phyloP scores from a whole-genome alignment of 2,329 filamentous ascomycete genomes.

The Talaromyces sp. region DNA sequence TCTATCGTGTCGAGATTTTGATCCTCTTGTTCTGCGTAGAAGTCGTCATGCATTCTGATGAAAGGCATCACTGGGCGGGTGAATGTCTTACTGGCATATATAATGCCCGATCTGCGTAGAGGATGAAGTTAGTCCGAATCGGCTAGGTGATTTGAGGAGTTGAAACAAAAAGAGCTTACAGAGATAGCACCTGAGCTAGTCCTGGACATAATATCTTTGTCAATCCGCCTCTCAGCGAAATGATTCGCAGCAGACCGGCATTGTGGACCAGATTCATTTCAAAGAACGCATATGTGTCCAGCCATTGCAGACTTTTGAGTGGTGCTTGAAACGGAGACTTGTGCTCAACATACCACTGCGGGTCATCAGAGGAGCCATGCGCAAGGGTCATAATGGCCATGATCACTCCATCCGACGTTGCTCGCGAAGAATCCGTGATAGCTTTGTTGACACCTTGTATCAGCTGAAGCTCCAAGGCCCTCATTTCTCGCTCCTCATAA shows the following conservation, averaged over 20 bases:
- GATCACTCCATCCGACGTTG: no score
- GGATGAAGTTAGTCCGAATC: not conserved
- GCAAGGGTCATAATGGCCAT: no score
- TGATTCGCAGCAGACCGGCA: not conserved
- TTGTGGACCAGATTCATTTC: not conserved
- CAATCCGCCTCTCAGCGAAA: not conserved
- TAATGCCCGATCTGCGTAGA: not conserved
- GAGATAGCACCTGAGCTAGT: not conserved
- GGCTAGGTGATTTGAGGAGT: not conserved
- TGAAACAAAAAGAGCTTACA: not conserved
- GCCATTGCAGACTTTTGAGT: no score
- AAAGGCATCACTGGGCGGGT: not conserved
- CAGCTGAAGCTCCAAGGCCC: no score
- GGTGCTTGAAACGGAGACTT: no score
- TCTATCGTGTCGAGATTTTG: not conserved
- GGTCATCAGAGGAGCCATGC: no score
- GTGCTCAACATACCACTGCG: no score
- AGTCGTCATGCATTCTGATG: not conserved
- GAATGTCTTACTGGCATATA: not conserved
- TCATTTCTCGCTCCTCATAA: no score
- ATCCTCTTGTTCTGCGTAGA: not conserved
- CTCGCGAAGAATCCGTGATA: no score
- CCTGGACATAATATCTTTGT: not conserved
- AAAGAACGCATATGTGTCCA: not conserved
- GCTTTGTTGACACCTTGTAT: no score